Base-by-base conservation (phyloP, 139 green algal species). In the Chlorella ohadii region DNA sequence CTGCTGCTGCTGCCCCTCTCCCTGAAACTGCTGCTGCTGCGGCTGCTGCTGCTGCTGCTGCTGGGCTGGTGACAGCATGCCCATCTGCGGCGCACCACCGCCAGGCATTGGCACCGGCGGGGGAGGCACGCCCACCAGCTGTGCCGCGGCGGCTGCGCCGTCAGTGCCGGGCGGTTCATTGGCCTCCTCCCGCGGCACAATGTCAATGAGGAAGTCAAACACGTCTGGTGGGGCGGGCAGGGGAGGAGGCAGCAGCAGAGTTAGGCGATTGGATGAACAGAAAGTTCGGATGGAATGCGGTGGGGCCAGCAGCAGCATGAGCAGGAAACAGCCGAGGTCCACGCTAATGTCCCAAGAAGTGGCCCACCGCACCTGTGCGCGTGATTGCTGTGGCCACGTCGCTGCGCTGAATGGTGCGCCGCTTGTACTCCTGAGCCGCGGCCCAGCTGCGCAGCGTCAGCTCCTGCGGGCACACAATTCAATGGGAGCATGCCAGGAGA, bases 131-230 rank as follows among this genome's bases (percentile, higher is more conserved):
- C 51, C 51, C 51, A 59, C 51, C 51, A 59, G 51, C 51, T 68
- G 61, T 38, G 36, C 77, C 23, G 77, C 77, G 63, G 76, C 36
- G 1, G 4, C 9, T 28, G n/a, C 57, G 28, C 55, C 75, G 23
- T 36, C 34, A 25, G n/a, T 19, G 47, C 75, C 39, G 61, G 22
- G 41, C 0, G 39, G 68, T 31, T 80, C 61, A 27, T 73, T 75
- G 55, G 64, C 66, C 72, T 96, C 94, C 25, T 98, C 95, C 12
- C 92, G 68, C 0, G 96, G 96, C 34, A 99, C 96, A 33, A 98
- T 97, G 85, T 99, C 96, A 12, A 98, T 92, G 86, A 99, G 84
- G 81, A 99, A 99, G 85, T 99, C 97, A 78, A 98, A 98, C 41
- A 99, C 96, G 51, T 99, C 97, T 82, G 76, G 33, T 25, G n/a